Percentiles rank a stretch among this genome's conserved stretches.
Conservation (phyloP, 2,329 filamentous ascomycete genomes). For the Pyricularia pennisetigena region DNA sequence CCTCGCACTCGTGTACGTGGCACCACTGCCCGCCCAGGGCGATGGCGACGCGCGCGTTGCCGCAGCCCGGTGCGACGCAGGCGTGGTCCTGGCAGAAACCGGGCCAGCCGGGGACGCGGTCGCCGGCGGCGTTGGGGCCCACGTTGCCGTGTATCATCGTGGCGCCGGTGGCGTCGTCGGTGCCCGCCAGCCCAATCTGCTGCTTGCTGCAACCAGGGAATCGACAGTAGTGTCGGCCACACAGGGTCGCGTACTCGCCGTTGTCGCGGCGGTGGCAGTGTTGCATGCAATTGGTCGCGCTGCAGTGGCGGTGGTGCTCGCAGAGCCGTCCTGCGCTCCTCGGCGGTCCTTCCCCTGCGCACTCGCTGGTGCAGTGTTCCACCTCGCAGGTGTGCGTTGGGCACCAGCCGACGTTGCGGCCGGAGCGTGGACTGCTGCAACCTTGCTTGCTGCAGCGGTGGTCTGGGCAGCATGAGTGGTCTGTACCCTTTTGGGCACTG, state of each 20-base stretch:
- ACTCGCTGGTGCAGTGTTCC: conserved; percentile 7
- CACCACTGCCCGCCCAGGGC: background rate
- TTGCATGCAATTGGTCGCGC: conserved; percentile 6
- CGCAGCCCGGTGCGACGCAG: background rate
- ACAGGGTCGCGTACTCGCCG: conserved; percentile 6
- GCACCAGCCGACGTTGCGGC: conserved; percentile 8
- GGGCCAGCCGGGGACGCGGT: too few species aligned
- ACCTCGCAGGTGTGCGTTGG: conserved; percentile 11
- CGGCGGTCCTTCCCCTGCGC: conserved; percentile 5
- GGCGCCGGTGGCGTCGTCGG: background rate
- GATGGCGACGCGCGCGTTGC: background rate
- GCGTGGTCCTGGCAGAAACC: background rate
- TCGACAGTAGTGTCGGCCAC: conserved; percentile 11
- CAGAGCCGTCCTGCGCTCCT: conserved; percentile 8
- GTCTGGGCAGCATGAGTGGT: conserved; percentile 7
- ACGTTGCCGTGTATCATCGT: background rate
- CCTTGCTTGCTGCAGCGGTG: conserved; percentile 9
- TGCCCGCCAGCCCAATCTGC: background rate
- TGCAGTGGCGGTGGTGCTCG: conserved; percentile 9
- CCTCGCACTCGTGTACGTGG: conserved; percentile 1
- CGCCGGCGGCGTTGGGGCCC: background rate
- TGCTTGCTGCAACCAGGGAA: conserved; percentile 4
- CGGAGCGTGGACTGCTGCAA: conserved; percentile 7
- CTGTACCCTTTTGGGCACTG: conserved; percentile 1
- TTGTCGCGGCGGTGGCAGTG: conserved; percentile 9